Conservation (phyloP, 2,329 filamentous ascomycete species). For the Lizonia empirigonia region DNA sequence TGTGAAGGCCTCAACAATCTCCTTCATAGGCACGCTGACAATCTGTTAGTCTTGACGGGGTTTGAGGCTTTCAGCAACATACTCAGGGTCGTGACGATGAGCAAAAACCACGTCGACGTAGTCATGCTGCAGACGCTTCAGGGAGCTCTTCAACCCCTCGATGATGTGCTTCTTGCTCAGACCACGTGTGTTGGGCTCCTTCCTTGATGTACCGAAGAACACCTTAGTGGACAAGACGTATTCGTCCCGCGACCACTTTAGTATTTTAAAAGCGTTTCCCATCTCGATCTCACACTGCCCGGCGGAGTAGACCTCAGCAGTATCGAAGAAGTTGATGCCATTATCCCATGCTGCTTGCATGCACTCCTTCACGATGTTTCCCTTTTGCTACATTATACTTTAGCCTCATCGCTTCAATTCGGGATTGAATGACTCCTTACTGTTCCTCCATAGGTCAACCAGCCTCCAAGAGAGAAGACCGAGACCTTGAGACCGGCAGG, state of each 20-base stretch:
- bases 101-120: conserved; percentile 71
- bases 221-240: conserved; percentile 44
- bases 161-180: conserved; percentile 58
- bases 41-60: conserved; percentile 11
- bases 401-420: background rate
- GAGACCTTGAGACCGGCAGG: conserved; percentile 56
- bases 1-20: conserved; percentile 64
- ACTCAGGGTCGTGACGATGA: conserved; percentile 62
- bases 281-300: conserved; percentile 68
- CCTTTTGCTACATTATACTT: conserved; percentile 17
- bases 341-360: conserved; percentile 57
- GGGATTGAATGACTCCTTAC: conserved; percentile 30
- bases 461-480: conserved; percentile 56
- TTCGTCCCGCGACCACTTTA: conserved; percentile 54
- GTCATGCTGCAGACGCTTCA: conserved; percentile 65
- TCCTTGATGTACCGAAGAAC: conserved; percentile 62
- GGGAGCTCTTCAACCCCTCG: conserved; percentile 63
- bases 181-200: conserved; percentile 62
- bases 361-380: conserved; percentile 57
- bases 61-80: conserved; percentile 5
- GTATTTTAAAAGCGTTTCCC: conserved; percentile 56
- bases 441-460: conserved; percentile 56
- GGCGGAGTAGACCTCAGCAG: conserved; percentile 60
- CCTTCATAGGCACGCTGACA: conserved; percentile 62
- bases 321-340: conserved; percentile 59